These are phyloP conservation scores for Onygenales sp. DNA, from an alignment of 2,329 filamentous ascomycete species.

Conservation along the genomic window DNA sequence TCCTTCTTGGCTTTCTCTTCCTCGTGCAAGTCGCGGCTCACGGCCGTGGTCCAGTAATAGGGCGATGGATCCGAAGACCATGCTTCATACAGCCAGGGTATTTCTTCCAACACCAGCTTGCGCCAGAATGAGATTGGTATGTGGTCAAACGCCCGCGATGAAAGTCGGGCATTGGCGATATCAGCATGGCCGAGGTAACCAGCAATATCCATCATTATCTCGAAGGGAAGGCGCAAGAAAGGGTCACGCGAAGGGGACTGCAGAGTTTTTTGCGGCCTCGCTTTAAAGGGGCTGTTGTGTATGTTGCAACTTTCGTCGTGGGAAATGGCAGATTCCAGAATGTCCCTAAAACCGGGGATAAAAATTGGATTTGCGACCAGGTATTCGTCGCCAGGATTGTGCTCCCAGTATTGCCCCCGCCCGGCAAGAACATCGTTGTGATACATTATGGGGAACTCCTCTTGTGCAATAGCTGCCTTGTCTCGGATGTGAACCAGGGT, in stretches of 20 bases:
- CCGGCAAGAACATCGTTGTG: neutral
- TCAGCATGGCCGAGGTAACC: conserved; percentile 11
- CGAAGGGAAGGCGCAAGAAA: conserved; percentile 13
- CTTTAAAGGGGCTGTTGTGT: neutral
- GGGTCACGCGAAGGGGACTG: conserved; percentile 6
- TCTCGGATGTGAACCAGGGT: neutral
- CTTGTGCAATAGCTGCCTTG: neutral
- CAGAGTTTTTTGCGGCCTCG: no score
- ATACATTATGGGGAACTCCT: neutral
- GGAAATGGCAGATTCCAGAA: conserved; percentile 4
- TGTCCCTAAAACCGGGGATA: conserved; percentile 12
- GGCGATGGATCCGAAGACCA: conserved; percentile 1
- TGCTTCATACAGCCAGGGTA: conserved; percentile 20
- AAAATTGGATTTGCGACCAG: conserved; percentile 18
- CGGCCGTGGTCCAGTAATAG: neutral
- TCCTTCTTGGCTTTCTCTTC: neutral
- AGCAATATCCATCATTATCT: conserved; percentile 13
- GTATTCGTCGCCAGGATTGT: conserved; percentile 10
- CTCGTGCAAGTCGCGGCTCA: neutral
- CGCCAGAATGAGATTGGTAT: conserved; percentile 14
- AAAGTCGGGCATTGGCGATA: conserved; percentile 15
- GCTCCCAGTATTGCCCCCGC: conserved; percentile 8
- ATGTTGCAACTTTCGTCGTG: conserved; percentile 3
- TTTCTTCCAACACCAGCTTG: conserved; percentile 13
- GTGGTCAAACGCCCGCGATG: conserved; percentile 13